These are phyloP conservation scores for Themeda triandra DNA, from an alignment of 176 grass and related monocot genomes.

Conservation along the genomic window DNA sequence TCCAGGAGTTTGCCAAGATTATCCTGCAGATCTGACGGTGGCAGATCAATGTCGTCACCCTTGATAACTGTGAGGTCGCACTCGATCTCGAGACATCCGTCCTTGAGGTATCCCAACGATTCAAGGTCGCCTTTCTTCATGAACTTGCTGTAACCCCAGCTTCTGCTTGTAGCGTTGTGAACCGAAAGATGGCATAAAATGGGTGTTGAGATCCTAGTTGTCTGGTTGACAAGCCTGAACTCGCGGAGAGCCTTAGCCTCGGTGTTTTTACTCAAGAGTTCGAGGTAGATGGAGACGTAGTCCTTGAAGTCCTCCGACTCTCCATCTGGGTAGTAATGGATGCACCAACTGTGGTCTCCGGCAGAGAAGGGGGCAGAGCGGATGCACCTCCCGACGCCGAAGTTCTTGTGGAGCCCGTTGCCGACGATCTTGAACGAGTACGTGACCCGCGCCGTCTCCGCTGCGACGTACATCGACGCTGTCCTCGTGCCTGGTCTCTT, in stretches of 20 bases:
- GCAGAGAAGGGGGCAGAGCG: neutral
- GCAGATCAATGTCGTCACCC: neutral
- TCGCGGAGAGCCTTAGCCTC: neutral
- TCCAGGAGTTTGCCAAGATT: neutral
- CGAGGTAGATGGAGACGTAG: neutral
- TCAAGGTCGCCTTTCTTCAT: neutral
- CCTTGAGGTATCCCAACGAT: neutral
- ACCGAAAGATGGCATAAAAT: neutral
- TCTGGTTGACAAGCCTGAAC: neutral
- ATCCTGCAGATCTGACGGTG: neutral
- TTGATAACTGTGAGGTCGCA: neutral
- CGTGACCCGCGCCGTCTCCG: neutral
- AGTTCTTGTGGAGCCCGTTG: neutral
- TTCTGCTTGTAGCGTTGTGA: neutral
- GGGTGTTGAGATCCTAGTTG: neutral
- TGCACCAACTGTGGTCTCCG: neutral
- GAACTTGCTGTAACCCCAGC: neutral
- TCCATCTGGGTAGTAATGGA: neutral
- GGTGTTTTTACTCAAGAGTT: neutral
- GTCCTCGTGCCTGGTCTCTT: neutral
- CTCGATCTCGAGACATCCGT: neutral
- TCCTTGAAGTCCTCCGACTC: neutral
- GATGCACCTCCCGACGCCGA: neutral
- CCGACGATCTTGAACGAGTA: neutral
- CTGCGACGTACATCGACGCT: neutral